Evolutionary conservation across 176 grass and related monocot genomes (phyloP), one percentile per base, ranked within the genome.

Genomic region (Ensete glaucum): DNA sequence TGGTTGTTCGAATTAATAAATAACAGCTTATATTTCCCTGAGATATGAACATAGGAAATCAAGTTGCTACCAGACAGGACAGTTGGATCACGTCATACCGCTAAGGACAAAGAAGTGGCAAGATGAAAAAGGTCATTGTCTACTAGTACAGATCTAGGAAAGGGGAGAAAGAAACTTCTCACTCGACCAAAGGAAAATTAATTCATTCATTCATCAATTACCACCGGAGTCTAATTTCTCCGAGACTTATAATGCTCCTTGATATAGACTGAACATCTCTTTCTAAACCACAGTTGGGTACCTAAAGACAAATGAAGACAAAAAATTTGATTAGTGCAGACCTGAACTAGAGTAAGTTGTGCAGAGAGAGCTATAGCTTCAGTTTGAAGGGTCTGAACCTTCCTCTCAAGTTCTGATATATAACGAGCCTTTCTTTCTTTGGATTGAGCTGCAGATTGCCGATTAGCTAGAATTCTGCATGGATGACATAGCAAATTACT

Each of bases 381-480:
- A 87, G 96, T 99, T 84, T 99, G 96, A 82, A 99, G 96, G 51
- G 83, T 99, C 85, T 99, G 90, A 70, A 99, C 96, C 69, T 99
- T 99, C 70, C 91, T 83, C 74, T 99, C 96, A 65, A 99, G 86
- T 91, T 99, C 96, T 72, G 81, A 82, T 79, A 99, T 99, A 79
- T 99, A 99, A 29, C 88, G 91, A 81, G 96, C 96, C 76, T 99
- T 99, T 81, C 91, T 84, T 85, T 99, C 91, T 89, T 99, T 99
- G 22, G 96, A 99, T 53, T 91, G 85, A 87, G 96, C 91, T 24
- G 96, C 96, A n/a, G 96, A 99, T 82, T 99, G 96, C 50, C 96
- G 88, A 62, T 99, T 99, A 43, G 96, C 91, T 70, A 99, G 77
- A 83, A 99, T 95, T 86, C 96, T 99, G 81, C 74, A 91, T 81